Base-by-base conservation (phyloP, 2,329 filamentous ascomycete genomes). In the Biscogniauxia sp. region DNA sequence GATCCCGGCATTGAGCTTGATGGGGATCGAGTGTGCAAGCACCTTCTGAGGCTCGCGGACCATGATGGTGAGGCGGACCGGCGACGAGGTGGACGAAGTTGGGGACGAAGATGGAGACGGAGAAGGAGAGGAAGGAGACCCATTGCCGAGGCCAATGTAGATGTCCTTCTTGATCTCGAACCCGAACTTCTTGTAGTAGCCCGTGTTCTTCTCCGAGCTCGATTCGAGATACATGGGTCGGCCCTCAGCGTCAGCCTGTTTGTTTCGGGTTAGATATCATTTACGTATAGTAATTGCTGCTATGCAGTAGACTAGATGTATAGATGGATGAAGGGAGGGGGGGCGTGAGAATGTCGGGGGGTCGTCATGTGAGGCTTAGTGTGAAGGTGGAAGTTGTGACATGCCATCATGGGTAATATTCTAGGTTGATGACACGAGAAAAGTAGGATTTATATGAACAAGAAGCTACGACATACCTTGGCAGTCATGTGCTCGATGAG, bases 221-320 rank as follows among this genome's bases (percentile, higher is more conserved):
- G 89, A 91, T 79, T 96, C 91, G 55, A 96, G 84, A 72, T 95
- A 96, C 67, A 90, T 88, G 23, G 87, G 82, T 51, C 84, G 81
- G 53, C 84, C 83, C 70, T 91, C 87, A 17, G 75, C 75, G 72
- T 95, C 91, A 52, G 91, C 90, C 83, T 88, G 63, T 51, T 17
- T 6, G 13, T 25, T 15, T 53, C 57, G 49, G 37, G 50, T 54
- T 37, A 50, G 19, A 32, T 32, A 7, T 32, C 28, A 32, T 32
- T 7, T 32, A 7, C 2, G 11, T 7, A 13, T 32, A 32, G 28
- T 32, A 32, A 13, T 32, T 32, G 6, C 6, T 7, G 28, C 28
- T 23, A 23, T 23, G 23, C 6, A 32, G 11, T 32, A 32, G 28
- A 7, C 28, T 32, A 32, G 23, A 23, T 23, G 23, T 23, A 23